Evolutionary conservation across 2,329 filamentous ascomycete species (phyloP), one percentile per base, ranked within the genome.

Genomic region (Daldinia sp.): DNA sequence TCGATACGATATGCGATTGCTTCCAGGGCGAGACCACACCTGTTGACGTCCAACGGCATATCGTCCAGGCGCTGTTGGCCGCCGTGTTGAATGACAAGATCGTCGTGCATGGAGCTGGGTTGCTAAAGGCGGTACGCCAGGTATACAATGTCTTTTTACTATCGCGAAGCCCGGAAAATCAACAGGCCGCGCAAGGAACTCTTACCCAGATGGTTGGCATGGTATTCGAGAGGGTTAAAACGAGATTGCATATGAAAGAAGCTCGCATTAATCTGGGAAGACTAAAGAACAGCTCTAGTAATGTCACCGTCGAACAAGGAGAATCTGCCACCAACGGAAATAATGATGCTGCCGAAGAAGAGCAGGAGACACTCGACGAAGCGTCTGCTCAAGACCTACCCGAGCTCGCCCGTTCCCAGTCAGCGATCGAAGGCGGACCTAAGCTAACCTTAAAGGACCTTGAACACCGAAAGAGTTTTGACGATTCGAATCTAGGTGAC

Each of bases 61-160:
- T 99, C 74, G 93, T 99, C 79, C 98, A 99, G 82, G 98, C 96
- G 1, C 85, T 99, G 67, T 85, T 99, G 67, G 94, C 96, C 13
- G 97, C 97, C 13, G 96, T 99, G 13, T 84, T 99, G 72, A 98
- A 98, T 78, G 96, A 99, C 83, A 99, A 98, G 83, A 97, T 98
- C 72, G 94, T 99, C 48, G 97, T 99, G 1, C 96, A 99, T 79
- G 96, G 96, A 66, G 95, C 96, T 41, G 97, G 96, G 71, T 86
- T 99, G 69, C 86, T 99, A 72, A 99, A 99, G 83, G 95, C 96
- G 61, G 94, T 99, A 72, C 92, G 96, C 74, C 93, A 98, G 81
- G 97, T 98, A 65, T 99, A 99, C 85, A 99, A 99, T 83, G 97
- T 99, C 74, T 99, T 99, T 80, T 86, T 99, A 67, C 89, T 98